These are phyloP conservation scores for Acorus calamus DNA, from an alignment of 106 monocot species.

Conservation along the genomic window DNA sequence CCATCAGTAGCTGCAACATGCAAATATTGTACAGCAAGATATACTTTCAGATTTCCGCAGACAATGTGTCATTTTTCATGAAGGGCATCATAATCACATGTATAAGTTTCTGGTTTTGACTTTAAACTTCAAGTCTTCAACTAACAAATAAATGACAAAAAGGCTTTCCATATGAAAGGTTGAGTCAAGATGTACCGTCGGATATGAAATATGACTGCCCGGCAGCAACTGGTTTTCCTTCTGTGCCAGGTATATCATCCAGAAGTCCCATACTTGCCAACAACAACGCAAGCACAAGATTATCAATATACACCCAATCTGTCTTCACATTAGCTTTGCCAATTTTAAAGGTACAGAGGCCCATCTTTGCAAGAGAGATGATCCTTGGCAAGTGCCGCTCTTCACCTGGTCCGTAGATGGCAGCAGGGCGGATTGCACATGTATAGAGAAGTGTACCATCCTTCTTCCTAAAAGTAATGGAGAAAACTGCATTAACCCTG, in stretches of 20 bases:
- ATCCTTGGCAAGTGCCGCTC: slow-evolving; percentile 93
- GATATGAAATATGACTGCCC: slow-evolving; percentile 94
- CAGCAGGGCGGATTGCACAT: slow-evolving; percentile 90
- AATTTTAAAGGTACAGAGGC: slow-evolving; percentile 62
- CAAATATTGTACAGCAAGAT: no score
- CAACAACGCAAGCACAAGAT: slow-evolving; percentile 90
- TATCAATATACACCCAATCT: slow-evolving; percentile 94
- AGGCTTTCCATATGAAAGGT: not conserved
- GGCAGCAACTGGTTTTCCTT: slow-evolving; percentile 71
- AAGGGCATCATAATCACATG: no score
- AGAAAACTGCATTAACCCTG: not conserved
- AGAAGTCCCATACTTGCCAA: slow-evolving; percentile 90
- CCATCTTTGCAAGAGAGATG: slow-evolving; percentile 69
- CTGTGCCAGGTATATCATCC: slow-evolving; percentile 67
- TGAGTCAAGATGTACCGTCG: slow-evolving; percentile 48
- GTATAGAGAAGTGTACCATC: slow-evolving; percentile 55
- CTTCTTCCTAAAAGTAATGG: slow-evolving; percentile 31
- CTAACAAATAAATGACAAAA: no score
- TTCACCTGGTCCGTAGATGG: slow-evolving; percentile 96
- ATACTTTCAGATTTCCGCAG: no score
- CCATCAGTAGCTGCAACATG: no score
- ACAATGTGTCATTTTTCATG: no score
- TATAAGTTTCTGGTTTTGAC: no score
- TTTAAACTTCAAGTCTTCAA: no score
- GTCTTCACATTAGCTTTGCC: slow-evolving; percentile 61